Percentiles rank a stretch among this genome's conserved stretches.
Conservation (phyloP, 1,284 basidiomycete genomes). For the Sporisorium graminicola region DNA sequence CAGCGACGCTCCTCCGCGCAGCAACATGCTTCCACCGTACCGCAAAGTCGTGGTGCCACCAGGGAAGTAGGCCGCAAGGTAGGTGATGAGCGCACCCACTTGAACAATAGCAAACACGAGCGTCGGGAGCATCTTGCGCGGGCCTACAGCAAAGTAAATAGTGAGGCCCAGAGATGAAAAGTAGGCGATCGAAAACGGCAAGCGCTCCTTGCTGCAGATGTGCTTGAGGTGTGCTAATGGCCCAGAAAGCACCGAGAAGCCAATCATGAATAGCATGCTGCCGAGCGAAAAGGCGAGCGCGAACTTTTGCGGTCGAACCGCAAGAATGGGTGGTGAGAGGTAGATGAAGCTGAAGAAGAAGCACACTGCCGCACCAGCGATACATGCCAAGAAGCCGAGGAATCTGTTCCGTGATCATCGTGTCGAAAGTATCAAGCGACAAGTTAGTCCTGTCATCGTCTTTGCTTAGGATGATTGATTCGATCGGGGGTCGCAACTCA, state of each 20-base stretch:
- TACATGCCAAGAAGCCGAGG: slow-evolving; percentile 91
- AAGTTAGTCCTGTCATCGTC: not conserved
- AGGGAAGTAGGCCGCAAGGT: slow-evolving; percentile 67
- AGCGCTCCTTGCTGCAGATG: slow-evolving; percentile 71
- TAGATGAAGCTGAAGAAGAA: slow-evolving; percentile 94
- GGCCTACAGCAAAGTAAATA: slow-evolving; percentile 68
- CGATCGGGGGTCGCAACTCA: slow-evolving; percentile 16
- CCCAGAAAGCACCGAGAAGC: slow-evolving; percentile 65
- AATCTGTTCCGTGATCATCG: slow-evolving; percentile 70
- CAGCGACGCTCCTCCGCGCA: slow-evolving; percentile 61
- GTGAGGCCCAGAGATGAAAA: slow-evolving; percentile 63
- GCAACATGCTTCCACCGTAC: slow-evolving; percentile 62
- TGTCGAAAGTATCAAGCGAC: not conserved
- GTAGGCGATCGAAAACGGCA: slow-evolving; percentile 74
- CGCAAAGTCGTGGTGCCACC: slow-evolving; percentile 66
- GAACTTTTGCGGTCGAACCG: slow-evolving; percentile 63
- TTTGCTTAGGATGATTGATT: not conserved
- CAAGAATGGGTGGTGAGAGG: slow-evolving; percentile 80
- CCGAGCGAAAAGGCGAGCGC: slow-evolving; percentile 67
- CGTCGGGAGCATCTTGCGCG: slow-evolving; percentile 61
- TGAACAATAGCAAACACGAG: slow-evolving; percentile 61
- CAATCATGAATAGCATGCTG: slow-evolving; percentile 67
- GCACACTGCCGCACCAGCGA: slow-evolving; percentile 90
- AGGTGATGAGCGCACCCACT: slow-evolving; percentile 59
- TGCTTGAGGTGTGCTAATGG: slow-evolving; percentile 66